Conservation (phyloP, 2,329 filamentous ascomycete genomes). For the Thelonectria blattea region DNA sequence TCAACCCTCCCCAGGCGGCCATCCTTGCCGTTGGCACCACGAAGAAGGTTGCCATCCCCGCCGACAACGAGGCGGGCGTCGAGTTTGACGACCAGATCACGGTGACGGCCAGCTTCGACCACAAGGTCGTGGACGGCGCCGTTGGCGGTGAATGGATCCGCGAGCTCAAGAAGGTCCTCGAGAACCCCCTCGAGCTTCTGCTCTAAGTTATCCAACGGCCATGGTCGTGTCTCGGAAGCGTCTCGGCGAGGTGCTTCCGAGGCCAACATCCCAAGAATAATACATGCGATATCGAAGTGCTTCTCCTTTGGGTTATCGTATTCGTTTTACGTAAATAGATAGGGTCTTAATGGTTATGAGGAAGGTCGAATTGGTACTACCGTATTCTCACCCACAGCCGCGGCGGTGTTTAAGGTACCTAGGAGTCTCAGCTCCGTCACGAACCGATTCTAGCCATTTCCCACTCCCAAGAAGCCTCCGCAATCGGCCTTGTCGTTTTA, state of each 20-base stretch:
- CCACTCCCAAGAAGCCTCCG: conserved; percentile 16
- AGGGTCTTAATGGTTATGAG: conserved; percentile 24
- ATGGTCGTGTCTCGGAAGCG: conserved; percentile 7
- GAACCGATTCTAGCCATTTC: conserved; percentile 20
- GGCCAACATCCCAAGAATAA: conserved; percentile 23
- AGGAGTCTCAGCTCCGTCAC: conserved; percentile 20
- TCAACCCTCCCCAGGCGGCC: conserved; percentile 96
- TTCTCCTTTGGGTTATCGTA: conserved; percentile 20
- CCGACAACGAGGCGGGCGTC: conserved; percentile 85
- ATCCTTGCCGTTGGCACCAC: conserved; percentile 95
- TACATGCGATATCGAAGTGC: conserved; percentile 25
- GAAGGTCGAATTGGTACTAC: conserved; percentile 22
- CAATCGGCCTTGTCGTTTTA: conserved; percentile 21
- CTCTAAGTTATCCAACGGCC: conserved; percentile 62
- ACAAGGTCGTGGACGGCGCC: conserved; percentile 97
- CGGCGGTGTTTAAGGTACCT: conserved; percentile 11
- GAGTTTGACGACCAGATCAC: conserved; percentile 98
- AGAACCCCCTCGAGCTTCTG: conserved; percentile 95
- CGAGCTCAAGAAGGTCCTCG: conserved; percentile 95
- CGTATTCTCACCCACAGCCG: conserved; percentile 14
- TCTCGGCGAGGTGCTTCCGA: background rate
- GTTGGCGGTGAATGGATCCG: conserved; percentile 96
- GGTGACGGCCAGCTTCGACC: conserved; percentile 95
- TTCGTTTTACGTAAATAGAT: conserved; percentile 26
- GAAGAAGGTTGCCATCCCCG: conserved; percentile 91